Base-by-base conservation (phyloP, 2,329 filamentous ascomycete genomes). In the Nigrograna mackinnonii region DNA sequence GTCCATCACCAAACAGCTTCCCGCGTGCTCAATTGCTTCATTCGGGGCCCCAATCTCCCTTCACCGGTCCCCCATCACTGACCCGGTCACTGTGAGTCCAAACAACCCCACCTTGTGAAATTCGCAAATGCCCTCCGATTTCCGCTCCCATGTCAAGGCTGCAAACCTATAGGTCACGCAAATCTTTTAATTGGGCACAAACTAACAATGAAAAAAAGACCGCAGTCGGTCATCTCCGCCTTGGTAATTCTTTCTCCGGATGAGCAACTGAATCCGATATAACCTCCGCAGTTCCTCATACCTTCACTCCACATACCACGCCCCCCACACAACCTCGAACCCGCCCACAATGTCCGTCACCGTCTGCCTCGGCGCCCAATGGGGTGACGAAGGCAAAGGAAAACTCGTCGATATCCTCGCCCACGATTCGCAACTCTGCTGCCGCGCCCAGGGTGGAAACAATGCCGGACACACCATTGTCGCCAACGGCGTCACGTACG, bases 341-440 rank as follows among this genome's bases (percentile, higher is more conserved):
- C 22, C 20, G n/a, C 39, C 43, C 36, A 57, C 52, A 38, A 69
- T 70, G 66, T 75, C 76, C 69, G 77, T 78, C 42, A 82, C 79
- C 34, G 75, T 82, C 46, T 77, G 82, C 52, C 73, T 83, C 52
- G 80, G 80, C 46, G 73, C 77, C 58, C 80, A 83, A 68, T 84
- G 79, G 75, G 81, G 80, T 68, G 74, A 80, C 62, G 78, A 80
- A 69, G 76, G 66, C 55, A 80, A 82, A 64, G 80, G 79, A 49
- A 83, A 83, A 62, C 77, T 83, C 49, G 79, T 79, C 58, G 80
- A 80, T 54, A 78, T 79, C 50, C 74, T 79, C 49, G 74, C 72
- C 60, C 70, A 75, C 43, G 70, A 75, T 48, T 72, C 76, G 33
- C 71, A 79, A 52, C 67, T 83, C 53, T 83, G 79, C 70, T 80